phyloP scores from a whole-genome alignment of 257 asterid genomes.

The Nyctanthes arbortristis region DNA sequence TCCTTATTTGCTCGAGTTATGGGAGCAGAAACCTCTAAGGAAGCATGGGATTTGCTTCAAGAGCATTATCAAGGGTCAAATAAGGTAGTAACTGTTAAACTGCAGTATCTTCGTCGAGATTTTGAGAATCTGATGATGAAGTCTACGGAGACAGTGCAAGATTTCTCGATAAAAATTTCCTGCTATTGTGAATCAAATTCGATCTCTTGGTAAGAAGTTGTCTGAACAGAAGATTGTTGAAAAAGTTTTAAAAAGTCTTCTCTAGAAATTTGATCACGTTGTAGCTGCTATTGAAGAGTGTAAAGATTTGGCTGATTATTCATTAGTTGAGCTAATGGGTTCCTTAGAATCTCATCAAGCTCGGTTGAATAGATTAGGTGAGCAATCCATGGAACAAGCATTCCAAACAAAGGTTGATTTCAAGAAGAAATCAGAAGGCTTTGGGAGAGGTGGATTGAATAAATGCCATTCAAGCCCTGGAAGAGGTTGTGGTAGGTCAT shows the following conservation, averaged over 20 bases:
- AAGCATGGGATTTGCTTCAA: not conserved
- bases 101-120: not conserved
- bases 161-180: not conserved
- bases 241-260: not conserved
- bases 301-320: not conserved
- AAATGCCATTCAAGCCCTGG: not conserved
- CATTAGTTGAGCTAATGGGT: not conserved
- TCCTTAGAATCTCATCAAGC: not conserved
- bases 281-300: not conserved
- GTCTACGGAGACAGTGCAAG: not conserved
- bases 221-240: not conserved
- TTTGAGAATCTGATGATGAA: not conserved
- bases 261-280: not conserved
- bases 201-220: not conserved
- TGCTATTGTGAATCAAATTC: not conserved
- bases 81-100: not conserved
- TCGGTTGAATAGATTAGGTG: not conserved
- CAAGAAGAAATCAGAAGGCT: not conserved
- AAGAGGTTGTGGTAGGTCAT: not conserved
- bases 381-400: not conserved
- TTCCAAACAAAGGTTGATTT: not conserved
- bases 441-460: not conserved
- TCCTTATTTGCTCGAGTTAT: not conserved
- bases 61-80: not conserved
- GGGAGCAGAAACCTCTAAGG: not conserved